Percentiles rank a stretch among this genome's conserved stretches.
Conservation (phyloP, 805 yeast species). For the Metschnikowia henanensis region DNA sequence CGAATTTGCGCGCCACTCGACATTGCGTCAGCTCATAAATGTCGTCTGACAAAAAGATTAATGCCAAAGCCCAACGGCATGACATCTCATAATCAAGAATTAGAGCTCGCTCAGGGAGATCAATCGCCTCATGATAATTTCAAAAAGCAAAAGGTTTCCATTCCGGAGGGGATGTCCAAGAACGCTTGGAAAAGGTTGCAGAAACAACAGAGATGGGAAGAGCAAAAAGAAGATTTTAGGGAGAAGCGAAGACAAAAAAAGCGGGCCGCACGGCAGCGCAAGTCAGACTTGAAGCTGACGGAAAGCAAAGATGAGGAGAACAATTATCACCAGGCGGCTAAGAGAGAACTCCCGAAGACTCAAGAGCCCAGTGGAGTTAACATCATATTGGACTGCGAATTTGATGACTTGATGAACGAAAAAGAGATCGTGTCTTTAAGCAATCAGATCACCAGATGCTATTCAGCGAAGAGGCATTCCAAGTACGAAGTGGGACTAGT, state of each 20-base stretch:
- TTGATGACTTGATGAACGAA: slow-evolving; percentile 86
- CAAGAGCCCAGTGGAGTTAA: slow-evolving; percentile 51
- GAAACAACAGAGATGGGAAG: slow-evolving; percentile 59
- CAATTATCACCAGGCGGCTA: slow-evolving; percentile 25
- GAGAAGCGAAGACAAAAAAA: slow-evolving; percentile 56
- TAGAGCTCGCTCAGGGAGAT: background rate
- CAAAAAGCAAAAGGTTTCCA: slow-evolving; percentile 22
- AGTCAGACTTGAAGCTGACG: slow-evolving; percentile 30
- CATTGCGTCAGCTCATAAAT: too few relatives aligned
- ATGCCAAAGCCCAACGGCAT: background rate
- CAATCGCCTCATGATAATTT: background rate
- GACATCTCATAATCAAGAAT: background rate
- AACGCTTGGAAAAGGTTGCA: slow-evolving; percentile 78
- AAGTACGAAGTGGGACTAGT: slow-evolving; percentile 54
- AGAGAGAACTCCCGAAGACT: slow-evolving; percentile 36
- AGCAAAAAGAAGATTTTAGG: slow-evolving; percentile 59
- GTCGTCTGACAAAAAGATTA: too few relatives aligned
- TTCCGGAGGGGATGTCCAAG: slow-evolving; percentile 89
- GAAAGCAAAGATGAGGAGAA: slow-evolving; percentile 11
- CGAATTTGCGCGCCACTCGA: too few relatives aligned
- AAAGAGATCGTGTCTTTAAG: slow-evolving; percentile 69
- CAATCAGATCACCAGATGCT: slow-evolving; percentile 78
- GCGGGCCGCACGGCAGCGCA: slow-evolving; percentile 22
- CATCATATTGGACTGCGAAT: slow-evolving; percentile 83
- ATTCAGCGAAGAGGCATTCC: slow-evolving; percentile 72